Conservation (phyloP, 2,329 filamentous ascomycete genomes). For the Verticillium alfalfae region DNA sequence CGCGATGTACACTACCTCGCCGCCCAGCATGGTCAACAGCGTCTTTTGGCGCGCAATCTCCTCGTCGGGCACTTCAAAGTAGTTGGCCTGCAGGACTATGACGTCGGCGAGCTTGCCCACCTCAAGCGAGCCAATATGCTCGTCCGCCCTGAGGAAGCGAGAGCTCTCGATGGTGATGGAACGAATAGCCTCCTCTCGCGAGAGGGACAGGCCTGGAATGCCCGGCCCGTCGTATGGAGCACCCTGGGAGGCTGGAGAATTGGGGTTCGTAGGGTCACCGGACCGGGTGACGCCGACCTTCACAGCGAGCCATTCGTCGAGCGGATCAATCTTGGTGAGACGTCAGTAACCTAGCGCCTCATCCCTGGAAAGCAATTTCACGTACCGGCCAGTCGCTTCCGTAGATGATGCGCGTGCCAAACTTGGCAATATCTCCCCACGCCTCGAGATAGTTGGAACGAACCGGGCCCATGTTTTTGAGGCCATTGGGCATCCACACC, state of each 20-base stretch:
- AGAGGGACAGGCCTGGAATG: slow-evolving; percentile 15
- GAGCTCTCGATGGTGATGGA: slow-evolving; percentile 6
- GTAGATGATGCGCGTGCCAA: slow-evolving; percentile 10
- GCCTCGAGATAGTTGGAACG: slow-evolving; percentile 20
- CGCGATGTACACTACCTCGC: slow-evolving; percentile 17
- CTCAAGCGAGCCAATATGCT: slow-evolving; percentile 17
- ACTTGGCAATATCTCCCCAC: slow-evolving; percentile 13
- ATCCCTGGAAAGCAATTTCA: background rate
- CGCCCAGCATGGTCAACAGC: slow-evolving; percentile 19
- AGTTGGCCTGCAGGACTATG: slow-evolving; percentile 17
- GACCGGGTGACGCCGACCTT: slow-evolving; percentile 15
- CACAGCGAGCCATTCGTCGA: slow-evolving; percentile 11
- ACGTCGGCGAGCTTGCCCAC: slow-evolving; percentile 18
- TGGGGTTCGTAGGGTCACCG: slow-evolving; percentile 17
- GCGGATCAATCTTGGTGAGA: slow-evolving; percentile 16
- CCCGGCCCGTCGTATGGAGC: slow-evolving; percentile 11
- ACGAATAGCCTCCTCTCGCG: slow-evolving; percentile 8
- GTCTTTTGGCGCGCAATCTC: slow-evolving; percentile 17
- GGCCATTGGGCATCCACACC: slow-evolving; percentile 16
- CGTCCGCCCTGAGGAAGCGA: slow-evolving; percentile 16
- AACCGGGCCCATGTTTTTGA: slow-evolving; percentile 13
- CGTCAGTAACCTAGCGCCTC: background rate
- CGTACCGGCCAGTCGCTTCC: slow-evolving; percentile 21
- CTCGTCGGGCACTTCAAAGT: slow-evolving; percentile 16
- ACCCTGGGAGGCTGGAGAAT: slow-evolving; percentile 16